A percentile compares a stretch with the other conserved stretches of the same genome.
These are phyloP conservation scores for Nakaseomyces nivariensis DNA, from an alignment of 1,139 yeast species.

Conservation along the genomic window DNA sequence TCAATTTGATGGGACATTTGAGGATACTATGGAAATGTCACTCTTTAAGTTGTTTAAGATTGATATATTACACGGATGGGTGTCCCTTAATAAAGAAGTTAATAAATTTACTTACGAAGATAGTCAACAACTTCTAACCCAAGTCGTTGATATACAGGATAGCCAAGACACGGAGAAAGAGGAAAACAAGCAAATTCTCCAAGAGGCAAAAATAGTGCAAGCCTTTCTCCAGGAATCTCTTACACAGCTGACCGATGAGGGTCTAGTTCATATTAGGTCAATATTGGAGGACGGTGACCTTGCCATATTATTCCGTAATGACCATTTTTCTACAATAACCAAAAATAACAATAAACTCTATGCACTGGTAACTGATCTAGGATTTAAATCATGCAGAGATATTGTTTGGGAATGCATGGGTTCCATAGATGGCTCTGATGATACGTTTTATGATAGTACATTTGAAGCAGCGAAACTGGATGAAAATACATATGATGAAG, in stretches of 20 bases:
- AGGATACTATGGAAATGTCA: constrained; percentile 35
- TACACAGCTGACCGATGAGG: constrained; percentile 63
- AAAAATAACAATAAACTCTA: constrained; percentile 45
- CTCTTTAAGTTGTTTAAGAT: constrained; percentile 39
- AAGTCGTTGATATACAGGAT: constrained; percentile 29
- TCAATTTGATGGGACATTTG: constrained; percentile 54
- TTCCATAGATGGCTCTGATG: constrained; percentile 56
- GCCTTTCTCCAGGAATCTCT: constrained; percentile 37
- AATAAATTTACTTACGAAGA: constrained; percentile 37
- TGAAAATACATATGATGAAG: neutral
- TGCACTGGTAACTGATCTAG: constrained; percentile 62
- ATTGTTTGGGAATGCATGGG: constrained; percentile 72
- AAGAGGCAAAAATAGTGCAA: constrained; percentile 25
- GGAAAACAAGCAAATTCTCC: constrained; percentile 17
- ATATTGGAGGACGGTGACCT: constrained; percentile 40
- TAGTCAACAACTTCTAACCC: constrained; percentile 34
- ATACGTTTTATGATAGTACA: constrained; percentile 54
- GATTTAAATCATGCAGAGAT: constrained; percentile 40
- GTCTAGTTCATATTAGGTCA: constrained; percentile 37
- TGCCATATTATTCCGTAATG: constrained; percentile 69
- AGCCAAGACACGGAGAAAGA: constrained; percentile 1
- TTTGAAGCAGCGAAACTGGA: constrained; percentile 35
- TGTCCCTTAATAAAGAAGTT: constrained; percentile 26
- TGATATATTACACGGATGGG: constrained; percentile 45
- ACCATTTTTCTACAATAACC: constrained; percentile 68